These are phyloP conservation scores for Penicillium janthinellum DNA, from an alignment of 2,329 filamentous ascomycete genomes.

Conservation along the genomic window DNA sequence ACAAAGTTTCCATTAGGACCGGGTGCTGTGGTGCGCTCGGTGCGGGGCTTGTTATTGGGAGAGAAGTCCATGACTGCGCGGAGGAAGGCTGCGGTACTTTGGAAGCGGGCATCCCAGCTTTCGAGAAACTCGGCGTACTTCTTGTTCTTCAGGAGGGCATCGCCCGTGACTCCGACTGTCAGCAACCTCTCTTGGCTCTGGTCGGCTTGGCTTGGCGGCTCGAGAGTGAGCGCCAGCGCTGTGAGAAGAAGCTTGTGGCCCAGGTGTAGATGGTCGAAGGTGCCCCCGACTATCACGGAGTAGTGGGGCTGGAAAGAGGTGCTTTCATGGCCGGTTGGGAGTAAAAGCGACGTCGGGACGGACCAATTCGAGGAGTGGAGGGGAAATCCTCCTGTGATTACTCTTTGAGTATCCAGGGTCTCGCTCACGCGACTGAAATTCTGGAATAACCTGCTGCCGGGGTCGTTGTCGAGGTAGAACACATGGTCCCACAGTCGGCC, in stretches of 20 bases:
- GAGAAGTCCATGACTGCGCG: slow-evolving; percentile 61
- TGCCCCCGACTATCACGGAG: slow-evolving; percentile 81
- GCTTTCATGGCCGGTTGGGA: slow-evolving; percentile 20
- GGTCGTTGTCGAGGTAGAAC: slow-evolving; percentile 34
- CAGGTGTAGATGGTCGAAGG: slow-evolving; percentile 93
- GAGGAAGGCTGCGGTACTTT: slow-evolving; percentile 71
- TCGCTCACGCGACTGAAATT: slow-evolving; percentile 42
- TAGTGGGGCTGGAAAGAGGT: slow-evolving; percentile 45
- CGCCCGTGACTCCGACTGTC: slow-evolving; percentile 85
- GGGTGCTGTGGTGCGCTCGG: slow-evolving; percentile 38
- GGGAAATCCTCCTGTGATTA: slow-evolving; percentile 24
- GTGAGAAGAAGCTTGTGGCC: slow-evolving; percentile 96
- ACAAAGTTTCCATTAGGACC: slow-evolving; percentile 45
- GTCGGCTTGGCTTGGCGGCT: slow-evolving; percentile 45
- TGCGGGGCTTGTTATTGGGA: slow-evolving; percentile 37
- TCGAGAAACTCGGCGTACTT: slow-evolving; percentile 81
- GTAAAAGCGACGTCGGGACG: slow-evolving; percentile 24
- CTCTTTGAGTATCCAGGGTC: slow-evolving; percentile 21
- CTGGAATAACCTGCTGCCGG: slow-evolving; percentile 30
- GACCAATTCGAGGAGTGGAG: slow-evolving; percentile 27
- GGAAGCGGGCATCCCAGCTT: slow-evolving; percentile 74
- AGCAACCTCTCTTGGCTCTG: slow-evolving; percentile 57
- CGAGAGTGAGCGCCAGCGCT: slow-evolving; percentile 74
- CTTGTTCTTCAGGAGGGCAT: slow-evolving; percentile 83
- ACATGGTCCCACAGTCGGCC: slow-evolving; percentile 35